phyloP scores from a whole-genome alignment of 2,329 filamentous ascomycete species.

The Aspergillus amoenus region DNA sequence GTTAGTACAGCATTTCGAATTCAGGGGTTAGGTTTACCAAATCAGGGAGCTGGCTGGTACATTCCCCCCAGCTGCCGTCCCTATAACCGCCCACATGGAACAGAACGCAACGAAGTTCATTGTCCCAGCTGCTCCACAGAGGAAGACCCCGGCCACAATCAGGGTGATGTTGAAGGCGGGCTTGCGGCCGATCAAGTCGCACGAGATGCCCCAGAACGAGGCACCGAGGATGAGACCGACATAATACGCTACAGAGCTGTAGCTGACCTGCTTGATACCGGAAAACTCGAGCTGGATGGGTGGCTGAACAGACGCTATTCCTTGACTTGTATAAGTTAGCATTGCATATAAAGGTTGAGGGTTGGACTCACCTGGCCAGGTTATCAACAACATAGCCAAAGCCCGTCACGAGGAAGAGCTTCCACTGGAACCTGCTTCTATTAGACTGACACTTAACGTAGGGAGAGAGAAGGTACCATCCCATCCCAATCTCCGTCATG shows the following conservation, averaged over 20 bases:
- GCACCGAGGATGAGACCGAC: slow-evolving; percentile 48
- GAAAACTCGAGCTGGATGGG: slow-evolving; percentile 28
- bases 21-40: slow-evolving; percentile 8
- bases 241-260: slow-evolving; percentile 35
- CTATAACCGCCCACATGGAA: slow-evolving; percentile 29
- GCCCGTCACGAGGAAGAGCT: slow-evolving; percentile 64
- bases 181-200: slow-evolving; percentile 44
- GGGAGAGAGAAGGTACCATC: slow-evolving; percentile 23
- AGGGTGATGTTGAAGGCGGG: slow-evolving; percentile 50
- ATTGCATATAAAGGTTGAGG: not conserved
- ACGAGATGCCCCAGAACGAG: slow-evolving; percentile 47
- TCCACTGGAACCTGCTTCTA: slow-evolving; percentile 49
- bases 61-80: slow-evolving; percentile 29
- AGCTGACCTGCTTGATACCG: slow-evolving; percentile 27
- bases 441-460: not conserved
- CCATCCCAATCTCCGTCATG: slow-evolving; percentile 31
- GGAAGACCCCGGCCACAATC: slow-evolving; percentile 39
- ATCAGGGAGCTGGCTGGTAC: slow-evolving; percentile 30
- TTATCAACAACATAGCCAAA: slow-evolving; percentile 72
- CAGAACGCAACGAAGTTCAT: slow-evolving; percentile 29
- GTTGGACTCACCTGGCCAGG: slow-evolving; percentile 11
- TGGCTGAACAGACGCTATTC: slow-evolving; percentile 29
- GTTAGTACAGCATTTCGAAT: too few relatives aligned
- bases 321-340: slow-evolving; percentile 27
- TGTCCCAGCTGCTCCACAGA: slow-evolving; percentile 25